Base-by-base conservation (phyloP, 495 filamentous ascomycete genomes). In the Cetradonia linearis region DNA sequence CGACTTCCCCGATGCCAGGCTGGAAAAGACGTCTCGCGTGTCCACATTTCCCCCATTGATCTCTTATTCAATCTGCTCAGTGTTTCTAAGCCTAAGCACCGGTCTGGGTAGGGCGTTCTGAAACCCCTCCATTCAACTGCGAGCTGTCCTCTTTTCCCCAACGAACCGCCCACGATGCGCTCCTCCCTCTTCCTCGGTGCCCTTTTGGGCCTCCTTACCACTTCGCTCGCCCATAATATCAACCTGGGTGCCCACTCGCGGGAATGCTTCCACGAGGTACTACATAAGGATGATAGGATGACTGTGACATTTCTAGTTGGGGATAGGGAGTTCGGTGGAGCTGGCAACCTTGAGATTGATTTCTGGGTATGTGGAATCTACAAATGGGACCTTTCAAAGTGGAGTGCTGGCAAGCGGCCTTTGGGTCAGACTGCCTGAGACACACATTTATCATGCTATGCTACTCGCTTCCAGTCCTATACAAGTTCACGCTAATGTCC, bases 291-390 rank as follows among this genome's bases (percentile, higher is more conserved):
- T 72, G 93, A 98, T 76, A 85, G 86, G 72, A 98, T 98, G 93
- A 96, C 91, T 11, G 92, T 98, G 34, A 93, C 91, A 18, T 98
- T 96, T 78, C 93, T 97, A 77, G 91, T 97, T 61, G 93, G 94
- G 65, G 93, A 98, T 70, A 75, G 94, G 59, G 93, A 98, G 67
- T 97, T 96, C 72, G 93, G 92, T 33, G 85, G 88, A 18, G 91
- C 89, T 44, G 92, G 93, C 14, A 97, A 96, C 69, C 77, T 98
- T 20, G 93, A 97, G 65, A 83, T 97, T 71, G 93, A 97, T 72
- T 97, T 97, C 72, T 98, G 91, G 93, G 93, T 96, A 85, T 59
- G 82, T 69, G 52, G 27, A 38, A 34, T 28, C 34, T 14, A 27
- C 37, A 18, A n/a, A 13, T 34, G n/a, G 25, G 27, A 42, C 31